A percentile compares a stretch with the other conserved stretches of the same genome.
Evolutionary conservation across 768 basidiomycete species (phyloP).

Genomic region (Tricholoma terreum): DNA sequence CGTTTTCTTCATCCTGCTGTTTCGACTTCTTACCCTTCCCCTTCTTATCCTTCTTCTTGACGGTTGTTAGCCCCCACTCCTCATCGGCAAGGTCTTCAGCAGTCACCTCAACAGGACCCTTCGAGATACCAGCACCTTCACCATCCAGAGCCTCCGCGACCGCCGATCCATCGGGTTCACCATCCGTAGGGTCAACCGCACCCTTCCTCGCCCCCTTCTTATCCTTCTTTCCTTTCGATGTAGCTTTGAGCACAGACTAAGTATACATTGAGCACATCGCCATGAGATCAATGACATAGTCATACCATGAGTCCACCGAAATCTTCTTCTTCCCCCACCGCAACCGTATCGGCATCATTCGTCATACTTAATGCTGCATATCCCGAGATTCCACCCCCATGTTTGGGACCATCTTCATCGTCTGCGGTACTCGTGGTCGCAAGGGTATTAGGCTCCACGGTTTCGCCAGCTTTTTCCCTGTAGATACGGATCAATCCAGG

Average conservation of each 20-base stretch:
- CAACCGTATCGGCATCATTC: conserved; percentile 38
- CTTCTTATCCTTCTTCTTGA: conserved; percentile 63
- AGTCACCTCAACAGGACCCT: conserved; percentile 48
- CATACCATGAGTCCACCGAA: conserved; percentile 77
- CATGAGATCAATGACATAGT: conserved; percentile 6
- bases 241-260: conserved; percentile 66
- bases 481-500: conserved; percentile 16
- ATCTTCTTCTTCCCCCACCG: conserved; percentile 58
- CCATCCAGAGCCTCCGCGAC: conserved; percentile 27
- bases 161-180: conserved; percentile 20
- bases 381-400: conserved; percentile 42
- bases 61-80: conserved; percentile 64
- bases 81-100: conserved; percentile 76
- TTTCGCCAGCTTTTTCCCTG: conserved; percentile 67
- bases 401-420: conserved; percentile 24
- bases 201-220: conserved; percentile 56
- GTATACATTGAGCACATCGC: background rate
- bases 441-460: conserved; percentile 42
- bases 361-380: conserved; percentile 47
- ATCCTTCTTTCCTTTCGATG: conserved; percentile 48
- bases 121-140: conserved; percentile 28
- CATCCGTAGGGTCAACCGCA: conserved; percentile 32
- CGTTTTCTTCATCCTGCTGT: conserved; percentile 32
- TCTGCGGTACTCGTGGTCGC: conserved; percentile 43
- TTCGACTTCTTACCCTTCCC: conserved; percentile 51